Conservation (phyloP, 208 protist species). For the Phytomonas sp. region DNA sequence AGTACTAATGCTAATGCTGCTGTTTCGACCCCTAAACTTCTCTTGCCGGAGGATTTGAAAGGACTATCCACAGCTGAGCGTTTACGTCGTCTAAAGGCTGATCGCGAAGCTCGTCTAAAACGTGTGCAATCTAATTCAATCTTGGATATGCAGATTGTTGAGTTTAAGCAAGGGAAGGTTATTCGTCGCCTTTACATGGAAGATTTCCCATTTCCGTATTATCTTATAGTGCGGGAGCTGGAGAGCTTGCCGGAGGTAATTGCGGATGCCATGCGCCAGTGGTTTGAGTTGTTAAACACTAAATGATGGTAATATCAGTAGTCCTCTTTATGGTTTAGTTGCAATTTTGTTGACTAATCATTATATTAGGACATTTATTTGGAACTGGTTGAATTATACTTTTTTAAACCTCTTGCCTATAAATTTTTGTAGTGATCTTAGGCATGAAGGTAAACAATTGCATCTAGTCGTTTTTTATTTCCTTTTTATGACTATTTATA, state of each 20-base stretch:
- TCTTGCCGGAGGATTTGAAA: conserved; percentile 42
- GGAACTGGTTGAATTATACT: not conserved
- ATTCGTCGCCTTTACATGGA: conserved; percentile 94
- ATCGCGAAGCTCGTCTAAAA: conserved; percentile 69
- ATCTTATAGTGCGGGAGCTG: conserved; percentile 97
- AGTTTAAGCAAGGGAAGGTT: conserved; percentile 78
- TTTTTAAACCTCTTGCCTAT: not conserved
- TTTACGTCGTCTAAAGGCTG: conserved; percentile 79
- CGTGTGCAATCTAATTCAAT: conserved; percentile 82
- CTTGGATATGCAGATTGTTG: conserved; percentile 88
- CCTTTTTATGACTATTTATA: conserved; percentile 8
- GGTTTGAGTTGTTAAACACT: conserved; percentile 92
- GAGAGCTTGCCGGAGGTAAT: conserved; percentile 94
- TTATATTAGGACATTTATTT: not conserved
- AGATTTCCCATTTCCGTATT: conserved; percentile 99
- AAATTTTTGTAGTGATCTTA: not conserved
- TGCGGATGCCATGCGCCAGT: conserved; percentile 98
- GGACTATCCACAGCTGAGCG: conserved; percentile 69
- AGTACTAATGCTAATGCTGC: not conserved
- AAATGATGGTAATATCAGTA: not conserved
- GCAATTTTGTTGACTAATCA: not conserved
- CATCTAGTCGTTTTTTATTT: conserved; percentile 5
- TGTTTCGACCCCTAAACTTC: conserved; percentile 8
- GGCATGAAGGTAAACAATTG: not conserved
- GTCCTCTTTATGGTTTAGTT: not conserved